Conservation (phyloP, 2,329 filamentous ascomycete species). For the Penicillium fuscoglaucum region DNA sequence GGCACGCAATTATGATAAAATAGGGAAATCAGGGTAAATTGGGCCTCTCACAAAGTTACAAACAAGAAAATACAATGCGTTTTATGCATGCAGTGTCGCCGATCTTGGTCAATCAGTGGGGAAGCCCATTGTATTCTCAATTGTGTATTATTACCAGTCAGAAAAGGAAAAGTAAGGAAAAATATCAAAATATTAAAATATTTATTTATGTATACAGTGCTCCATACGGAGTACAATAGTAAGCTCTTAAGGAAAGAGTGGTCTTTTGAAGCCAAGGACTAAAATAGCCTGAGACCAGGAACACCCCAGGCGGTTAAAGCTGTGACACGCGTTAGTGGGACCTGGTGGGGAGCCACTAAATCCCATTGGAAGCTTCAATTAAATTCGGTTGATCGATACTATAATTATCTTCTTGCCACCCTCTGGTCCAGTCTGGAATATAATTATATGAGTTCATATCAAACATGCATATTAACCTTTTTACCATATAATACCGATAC, state of each 20-base stretch:
- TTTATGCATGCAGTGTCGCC: slow-evolving; percentile 21
- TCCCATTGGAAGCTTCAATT: slow-evolving; percentile 20
- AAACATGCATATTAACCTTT: too few relatives aligned
- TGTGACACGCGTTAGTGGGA: slow-evolving; percentile 41
- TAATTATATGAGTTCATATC: too few relatives aligned
- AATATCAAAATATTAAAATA: too few relatives aligned
- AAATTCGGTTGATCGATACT: slow-evolving; percentile 2
- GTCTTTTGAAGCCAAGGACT: too few relatives aligned
- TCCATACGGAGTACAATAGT: too few relatives aligned
- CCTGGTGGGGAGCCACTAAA: slow-evolving; percentile 16
- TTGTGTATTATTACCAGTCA: neutral
- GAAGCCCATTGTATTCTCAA: slow-evolving; percentile 9
- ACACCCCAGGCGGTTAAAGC: slow-evolving; percentile 2
- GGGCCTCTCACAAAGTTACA: slow-evolving; percentile 15
- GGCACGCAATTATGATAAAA: slow-evolving; percentile 14
- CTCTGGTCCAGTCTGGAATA: neutral
- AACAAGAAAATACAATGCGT: slow-evolving; percentile 15
- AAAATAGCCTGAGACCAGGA: slow-evolving; percentile 5
- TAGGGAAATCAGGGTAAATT: neutral
- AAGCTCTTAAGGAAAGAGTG: too few relatives aligned
- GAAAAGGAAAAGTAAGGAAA: too few relatives aligned
- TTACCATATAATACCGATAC: too few relatives aligned
- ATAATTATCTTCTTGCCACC: slow-evolving; percentile 24
- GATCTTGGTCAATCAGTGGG: slow-evolving; percentile 25
- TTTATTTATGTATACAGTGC: too few relatives aligned